phyloP scores from a whole-genome alignment of 495 filamentous ascomycete genomes.

The Penicillium canariense region DNA sequence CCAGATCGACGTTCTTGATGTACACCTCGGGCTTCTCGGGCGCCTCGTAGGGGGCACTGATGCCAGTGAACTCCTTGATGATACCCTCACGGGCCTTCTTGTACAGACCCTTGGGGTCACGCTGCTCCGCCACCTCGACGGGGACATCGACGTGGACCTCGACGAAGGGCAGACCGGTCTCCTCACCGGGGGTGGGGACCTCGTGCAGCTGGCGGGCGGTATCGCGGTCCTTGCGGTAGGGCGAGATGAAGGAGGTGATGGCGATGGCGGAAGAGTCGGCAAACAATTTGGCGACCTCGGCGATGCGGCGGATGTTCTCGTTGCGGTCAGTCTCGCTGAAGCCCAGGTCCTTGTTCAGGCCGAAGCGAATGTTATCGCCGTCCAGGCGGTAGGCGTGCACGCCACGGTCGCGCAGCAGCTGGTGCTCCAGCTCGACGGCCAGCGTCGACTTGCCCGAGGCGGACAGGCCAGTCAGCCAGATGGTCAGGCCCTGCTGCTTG shows the following conservation, averaged over 20 bases:
- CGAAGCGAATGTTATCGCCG: conserved; percentile 98
- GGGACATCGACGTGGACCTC: conserved; percentile 90
- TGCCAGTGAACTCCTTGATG: conserved; percentile 96
- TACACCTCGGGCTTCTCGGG: conserved; percentile 83
- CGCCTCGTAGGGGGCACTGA: conserved; percentile 87
- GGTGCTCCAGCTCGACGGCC: conserved; percentile 92
- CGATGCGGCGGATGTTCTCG: conserved; percentile 96
- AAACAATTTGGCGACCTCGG: conserved; percentile 95
- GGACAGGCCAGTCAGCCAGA: conserved; percentile 96
- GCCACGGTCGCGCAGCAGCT: conserved; percentile 72
- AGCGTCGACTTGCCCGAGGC: conserved; percentile 96
- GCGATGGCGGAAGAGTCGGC: conserved; percentile 84
- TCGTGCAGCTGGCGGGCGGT: conserved; percentile 78
- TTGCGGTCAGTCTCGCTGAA: conserved; percentile 90
- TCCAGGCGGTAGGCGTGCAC: conserved; percentile 89
- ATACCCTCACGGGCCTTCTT: conserved; percentile 91
- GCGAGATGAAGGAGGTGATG: conserved; percentile 95
- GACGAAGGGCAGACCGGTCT: conserved; percentile 74
- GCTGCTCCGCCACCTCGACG: conserved; percentile 84
- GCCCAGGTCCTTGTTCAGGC: conserved; percentile 93
- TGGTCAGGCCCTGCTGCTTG: conserved; percentile 84
- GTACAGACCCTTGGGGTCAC: conserved; percentile 96
- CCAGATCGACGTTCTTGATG: conserved; percentile 71
- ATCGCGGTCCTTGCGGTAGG: conserved; percentile 81
- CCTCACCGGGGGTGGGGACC: conserved; percentile 43